A percentile compares a stretch with the other conserved stretches of the same genome.
phyloP scores from a whole-genome alignment of 2,329 filamentous ascomycete species.

The Neopestalotiopsis clavispora region DNA sequence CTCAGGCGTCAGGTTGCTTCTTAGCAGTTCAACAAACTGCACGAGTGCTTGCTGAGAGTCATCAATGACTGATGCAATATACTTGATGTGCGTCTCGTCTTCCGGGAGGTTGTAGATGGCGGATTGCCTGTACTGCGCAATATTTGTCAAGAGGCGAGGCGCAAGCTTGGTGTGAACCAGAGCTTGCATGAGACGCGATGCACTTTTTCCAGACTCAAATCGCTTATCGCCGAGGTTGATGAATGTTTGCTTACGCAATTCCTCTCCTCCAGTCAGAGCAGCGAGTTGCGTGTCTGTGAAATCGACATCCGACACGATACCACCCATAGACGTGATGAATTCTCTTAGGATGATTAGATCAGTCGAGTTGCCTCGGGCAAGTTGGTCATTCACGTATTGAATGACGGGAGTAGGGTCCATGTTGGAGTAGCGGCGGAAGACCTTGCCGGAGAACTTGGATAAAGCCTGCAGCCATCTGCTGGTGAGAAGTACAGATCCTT shows the following conservation, averaged over 20 bases:
- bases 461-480: slow-evolving; percentile 92
- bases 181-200: slow-evolving; percentile 79
- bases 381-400: slow-evolving; percentile 86
- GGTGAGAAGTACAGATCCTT: slow-evolving; percentile 71
- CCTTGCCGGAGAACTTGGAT: slow-evolving; percentile 87
- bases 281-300: slow-evolving; percentile 88
- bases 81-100: slow-evolving; percentile 81
- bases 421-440: slow-evolving; percentile 83
- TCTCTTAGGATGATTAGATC: slow-evolving; percentile 92
- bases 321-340: slow-evolving; percentile 90
- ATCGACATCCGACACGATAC: slow-evolving; percentile 83
- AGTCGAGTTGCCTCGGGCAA: slow-evolving; percentile 81
- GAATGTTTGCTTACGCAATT: slow-evolving; percentile 80
- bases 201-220: slow-evolving; percentile 74
- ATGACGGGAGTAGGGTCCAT: slow-evolving; percentile 86
- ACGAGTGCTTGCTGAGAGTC: slow-evolving; percentile 84
- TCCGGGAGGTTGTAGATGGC: slow-evolving; percentile 79
- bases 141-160: slow-evolving; percentile 82
- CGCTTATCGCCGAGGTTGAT: slow-evolving; percentile 82
- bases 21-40: slow-evolving; percentile 89
- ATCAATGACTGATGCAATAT: slow-evolving; percentile 85
- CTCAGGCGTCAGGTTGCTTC: slow-evolving; percentile 74
- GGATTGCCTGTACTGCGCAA: slow-evolving; percentile 89
- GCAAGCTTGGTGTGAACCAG: slow-evolving; percentile 79
- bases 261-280: slow-evolving; percentile 85